These are phyloP conservation scores for Myriosclerotinia duriaeana DNA, from an alignment of 2,329 filamentous ascomycete species.

Conservation along the genomic window DNA sequence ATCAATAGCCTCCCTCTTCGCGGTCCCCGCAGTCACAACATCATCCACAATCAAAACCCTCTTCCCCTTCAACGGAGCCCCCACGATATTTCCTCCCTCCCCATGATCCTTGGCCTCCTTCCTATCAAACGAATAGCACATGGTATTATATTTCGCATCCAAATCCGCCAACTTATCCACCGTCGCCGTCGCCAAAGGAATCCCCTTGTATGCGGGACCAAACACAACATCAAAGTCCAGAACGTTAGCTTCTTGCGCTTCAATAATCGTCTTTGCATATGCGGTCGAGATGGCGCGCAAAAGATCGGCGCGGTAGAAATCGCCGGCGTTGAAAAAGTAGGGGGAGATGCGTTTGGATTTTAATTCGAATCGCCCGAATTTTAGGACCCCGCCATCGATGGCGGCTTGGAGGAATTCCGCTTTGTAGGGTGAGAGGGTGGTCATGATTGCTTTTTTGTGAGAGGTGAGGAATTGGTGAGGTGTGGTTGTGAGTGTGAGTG, in stretches of 20 bases:
- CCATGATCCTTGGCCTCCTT: constrained; percentile 97
- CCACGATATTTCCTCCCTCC: constrained; percentile 91
- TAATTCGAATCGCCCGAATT: constrained; percentile 81
- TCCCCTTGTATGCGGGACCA: constrained; percentile 94
- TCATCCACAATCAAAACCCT: constrained; percentile 90
- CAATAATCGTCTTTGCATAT: constrained; percentile 68
- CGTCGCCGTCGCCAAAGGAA: constrained; percentile 80
- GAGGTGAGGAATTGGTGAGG: neutral
- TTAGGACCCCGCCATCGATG: constrained; percentile 67
- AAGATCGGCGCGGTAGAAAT: constrained; percentile 80
- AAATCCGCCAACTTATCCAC: constrained; percentile 72
- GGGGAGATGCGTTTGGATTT: constrained; percentile 90
- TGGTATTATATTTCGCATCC: constrained; percentile 64
- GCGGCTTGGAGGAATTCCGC: constrained; percentile 68
- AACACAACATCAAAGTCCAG: constrained; percentile 82
- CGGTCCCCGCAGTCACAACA: constrained; percentile 93
- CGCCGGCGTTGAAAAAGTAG: constrained; percentile 97
- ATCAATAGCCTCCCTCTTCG: constrained; percentile 86
- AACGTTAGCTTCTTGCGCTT: constrained; percentile 43
- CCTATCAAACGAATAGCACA: constrained; percentile 88
- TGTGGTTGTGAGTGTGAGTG: neutral
- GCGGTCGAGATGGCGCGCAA: constrained; percentile 76
- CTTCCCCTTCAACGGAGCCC: constrained; percentile 80
- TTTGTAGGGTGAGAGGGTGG: constrained; percentile 62
- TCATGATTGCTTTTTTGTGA: constrained; percentile 25